phyloP scores from a whole-genome alignment of 208 protist species.

The Naegleria gruberi region DNA sequence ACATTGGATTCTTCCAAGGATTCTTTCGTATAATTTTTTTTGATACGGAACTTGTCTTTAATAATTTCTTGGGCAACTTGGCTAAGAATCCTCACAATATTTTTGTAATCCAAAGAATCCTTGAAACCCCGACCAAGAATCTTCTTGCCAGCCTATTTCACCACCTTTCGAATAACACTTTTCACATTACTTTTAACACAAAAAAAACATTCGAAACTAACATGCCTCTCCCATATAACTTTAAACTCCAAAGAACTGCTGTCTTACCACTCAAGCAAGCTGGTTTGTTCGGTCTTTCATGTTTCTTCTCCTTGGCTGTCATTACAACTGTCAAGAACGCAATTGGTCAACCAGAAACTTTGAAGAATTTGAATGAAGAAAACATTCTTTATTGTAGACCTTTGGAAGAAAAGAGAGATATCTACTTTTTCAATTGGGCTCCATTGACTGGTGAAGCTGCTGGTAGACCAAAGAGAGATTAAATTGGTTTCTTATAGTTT shows the following conservation, averaged over 20 bases:
- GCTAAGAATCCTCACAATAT: too few species aligned
- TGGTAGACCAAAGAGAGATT: not conserved
- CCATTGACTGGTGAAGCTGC: not conserved
- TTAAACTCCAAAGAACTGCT: not conserved
- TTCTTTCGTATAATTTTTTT: too few species aligned
- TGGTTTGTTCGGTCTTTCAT: not conserved
- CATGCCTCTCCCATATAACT: not conserved
- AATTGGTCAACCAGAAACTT: not conserved
- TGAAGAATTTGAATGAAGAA: not conserved
- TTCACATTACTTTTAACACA: too few species aligned
- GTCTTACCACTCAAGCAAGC: not conserved
- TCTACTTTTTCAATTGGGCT: not conserved
- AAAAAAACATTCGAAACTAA: not conserved
- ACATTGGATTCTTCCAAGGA: too few species aligned
- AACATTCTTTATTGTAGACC: not conserved
- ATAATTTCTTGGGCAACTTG: too few species aligned
- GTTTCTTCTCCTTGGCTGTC: not conserved
- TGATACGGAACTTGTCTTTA: too few species aligned
- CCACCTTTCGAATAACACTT: too few species aligned
- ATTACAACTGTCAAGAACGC: not conserved
- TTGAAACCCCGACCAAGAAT: too few species aligned
- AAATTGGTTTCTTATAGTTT: not conserved
- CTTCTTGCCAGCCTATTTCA: too few species aligned
- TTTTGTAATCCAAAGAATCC: too few species aligned
- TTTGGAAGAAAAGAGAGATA: not conserved